These are phyloP conservation scores for Thuja plicata DNA, from an alignment of 83 land plant genomes.

Conservation along the genomic window DNA sequence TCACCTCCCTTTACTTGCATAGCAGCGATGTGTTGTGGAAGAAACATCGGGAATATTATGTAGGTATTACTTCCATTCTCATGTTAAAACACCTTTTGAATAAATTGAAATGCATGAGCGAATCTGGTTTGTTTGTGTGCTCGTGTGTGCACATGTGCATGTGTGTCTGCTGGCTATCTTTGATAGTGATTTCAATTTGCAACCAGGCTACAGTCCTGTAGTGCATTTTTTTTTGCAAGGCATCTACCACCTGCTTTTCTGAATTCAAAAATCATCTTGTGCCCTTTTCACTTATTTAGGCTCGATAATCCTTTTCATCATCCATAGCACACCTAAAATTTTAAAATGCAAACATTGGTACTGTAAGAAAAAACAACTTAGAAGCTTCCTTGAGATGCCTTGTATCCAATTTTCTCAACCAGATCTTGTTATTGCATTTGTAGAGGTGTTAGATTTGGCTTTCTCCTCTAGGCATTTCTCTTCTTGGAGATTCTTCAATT, in stretches of 20 bases:
- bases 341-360: background rate
- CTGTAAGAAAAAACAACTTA: background rate
- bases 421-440: background rate
- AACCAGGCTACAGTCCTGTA: background rate
- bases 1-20: background rate
- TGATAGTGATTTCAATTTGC: background rate
- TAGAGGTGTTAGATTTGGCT: background rate
- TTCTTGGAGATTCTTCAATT: background rate
- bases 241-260: background rate
- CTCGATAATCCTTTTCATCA: background rate
- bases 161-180: background rate
- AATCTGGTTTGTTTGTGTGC: background rate
- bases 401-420: background rate
- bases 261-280: background rate
- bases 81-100: background rate
- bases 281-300: background rate
- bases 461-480: background rate
- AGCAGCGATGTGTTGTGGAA: background rate
- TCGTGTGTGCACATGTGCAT: no score
- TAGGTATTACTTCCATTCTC: background rate
- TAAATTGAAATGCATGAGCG: background rate
- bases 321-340: background rate
- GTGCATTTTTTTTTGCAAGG: background rate
- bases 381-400: background rate
- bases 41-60: background rate